Conservation (phyloP, 2,329 filamentous ascomycete species). For the Ophiocordyceps sinensis region DNA sequence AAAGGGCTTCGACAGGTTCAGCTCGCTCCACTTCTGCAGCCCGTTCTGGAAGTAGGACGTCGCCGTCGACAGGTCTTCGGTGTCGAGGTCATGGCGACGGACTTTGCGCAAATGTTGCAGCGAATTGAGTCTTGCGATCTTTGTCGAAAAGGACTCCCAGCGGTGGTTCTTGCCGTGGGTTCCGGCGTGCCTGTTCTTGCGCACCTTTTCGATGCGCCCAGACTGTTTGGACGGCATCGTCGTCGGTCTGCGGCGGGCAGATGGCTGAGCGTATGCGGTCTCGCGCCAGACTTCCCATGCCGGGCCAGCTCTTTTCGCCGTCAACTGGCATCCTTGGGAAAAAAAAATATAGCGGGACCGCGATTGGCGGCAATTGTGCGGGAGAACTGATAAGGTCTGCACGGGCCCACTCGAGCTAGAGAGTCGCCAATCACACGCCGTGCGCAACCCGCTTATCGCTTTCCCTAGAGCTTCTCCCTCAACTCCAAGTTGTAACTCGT, state of each 20-base stretch:
- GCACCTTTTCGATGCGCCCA: conserved; percentile 54
- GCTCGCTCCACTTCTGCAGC: conserved; percentile 77
- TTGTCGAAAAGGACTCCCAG: conserved; percentile 82
- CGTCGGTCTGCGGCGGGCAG: conserved; percentile 12
- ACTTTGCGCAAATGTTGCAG: conserved; percentile 86
- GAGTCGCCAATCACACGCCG: conserved; percentile 14
- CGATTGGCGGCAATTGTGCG: conserved; percentile 14
- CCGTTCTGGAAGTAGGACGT: conserved; percentile 81
- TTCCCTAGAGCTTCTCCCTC: conserved; percentile 2
- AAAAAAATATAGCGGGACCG: background rate
- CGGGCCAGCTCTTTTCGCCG: too few species aligned
- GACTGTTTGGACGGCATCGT: conserved; percentile 48
- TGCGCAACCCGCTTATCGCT: conserved; percentile 20
- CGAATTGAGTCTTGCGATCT: conserved; percentile 76
- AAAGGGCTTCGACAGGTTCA: conserved; percentile 78
- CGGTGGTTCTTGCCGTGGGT: conserved; percentile 69
- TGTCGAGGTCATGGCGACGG: conserved; percentile 69
- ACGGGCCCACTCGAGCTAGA: conserved; percentile 1
- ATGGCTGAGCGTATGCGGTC: background rate
- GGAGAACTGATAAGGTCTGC: conserved; percentile 20
- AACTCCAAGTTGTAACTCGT: background rate
- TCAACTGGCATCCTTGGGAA: too few species aligned
- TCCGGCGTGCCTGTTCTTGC: conserved; percentile 56
- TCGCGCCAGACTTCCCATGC: background rate
- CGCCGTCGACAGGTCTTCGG: conserved; percentile 57